A percentile compares a stretch with the other conserved stretches of the same genome.
Evolutionary conservation across 2,329 filamentous ascomycete genomes (phyloP).

Genomic region (Botrytis fabae): DNA sequence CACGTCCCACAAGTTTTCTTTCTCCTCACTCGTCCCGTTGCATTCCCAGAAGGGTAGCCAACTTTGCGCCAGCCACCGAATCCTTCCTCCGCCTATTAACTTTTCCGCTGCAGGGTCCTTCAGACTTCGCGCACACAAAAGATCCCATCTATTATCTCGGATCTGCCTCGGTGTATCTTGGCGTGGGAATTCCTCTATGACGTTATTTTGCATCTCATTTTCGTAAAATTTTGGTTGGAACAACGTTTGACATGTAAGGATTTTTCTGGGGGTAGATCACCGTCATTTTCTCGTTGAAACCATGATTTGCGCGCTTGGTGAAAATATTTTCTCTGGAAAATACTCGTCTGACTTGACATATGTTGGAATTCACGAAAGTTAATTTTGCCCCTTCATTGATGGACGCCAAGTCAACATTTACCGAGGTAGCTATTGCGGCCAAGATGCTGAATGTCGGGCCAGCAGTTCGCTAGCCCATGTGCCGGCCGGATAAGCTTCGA

Average conservation of each 20-base stretch:
- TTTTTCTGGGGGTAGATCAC: constrained; percentile 7
- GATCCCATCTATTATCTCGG: constrained; percentile 18
- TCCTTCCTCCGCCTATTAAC: constrained; percentile 17
- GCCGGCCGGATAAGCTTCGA: neutral
- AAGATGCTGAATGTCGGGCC: constrained; percentile 2
- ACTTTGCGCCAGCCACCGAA: constrained; percentile 17
- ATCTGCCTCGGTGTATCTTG: constrained; percentile 23
- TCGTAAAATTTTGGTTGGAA: neutral
- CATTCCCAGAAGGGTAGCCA: neutral
- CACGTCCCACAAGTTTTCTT: neutral
- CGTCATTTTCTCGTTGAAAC: constrained; percentile 3
- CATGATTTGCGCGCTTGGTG: constrained; percentile 1
- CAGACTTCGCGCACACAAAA: neutral
- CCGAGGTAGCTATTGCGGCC: neutral
- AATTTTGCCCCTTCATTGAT: neutral
- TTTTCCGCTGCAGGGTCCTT: constrained; percentile 24
- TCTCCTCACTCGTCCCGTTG: neutral
- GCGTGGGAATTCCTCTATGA: neutral
- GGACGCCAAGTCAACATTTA: neutral
- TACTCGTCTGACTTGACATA: neutral
- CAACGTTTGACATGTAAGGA: constrained; percentile 6
- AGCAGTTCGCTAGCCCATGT: neutral
- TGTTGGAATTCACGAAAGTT: neutral
- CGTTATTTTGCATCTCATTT: constrained; percentile 19
- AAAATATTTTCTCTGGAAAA: neutral